Percentiles rank a stretch among this genome's conserved stretches.
These are phyloP conservation scores for Chrysosporium queenslandicum DNA, from an alignment of 2,329 filamentous ascomycete species.

Conservation along the genomic window DNA sequence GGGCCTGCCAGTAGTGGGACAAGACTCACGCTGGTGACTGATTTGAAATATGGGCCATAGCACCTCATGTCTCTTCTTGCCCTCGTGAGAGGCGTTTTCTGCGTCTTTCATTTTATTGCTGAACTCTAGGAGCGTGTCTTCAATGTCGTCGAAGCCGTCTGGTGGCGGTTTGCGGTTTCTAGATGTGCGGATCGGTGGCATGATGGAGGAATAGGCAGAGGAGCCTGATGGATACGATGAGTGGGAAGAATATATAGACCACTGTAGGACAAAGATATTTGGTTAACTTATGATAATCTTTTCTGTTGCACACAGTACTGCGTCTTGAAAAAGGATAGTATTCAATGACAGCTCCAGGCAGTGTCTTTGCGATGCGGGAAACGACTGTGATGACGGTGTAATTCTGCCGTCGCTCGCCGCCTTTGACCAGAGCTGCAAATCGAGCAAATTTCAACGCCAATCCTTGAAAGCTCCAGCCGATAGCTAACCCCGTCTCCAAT, in stretches of 20 bases:
- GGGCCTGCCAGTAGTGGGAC: not conserved
- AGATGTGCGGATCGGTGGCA: constrained; percentile 53
- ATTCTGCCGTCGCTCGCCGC: constrained; percentile 6
- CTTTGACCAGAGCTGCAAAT: not conserved
- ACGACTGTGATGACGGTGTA: not conserved
- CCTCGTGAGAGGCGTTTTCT: constrained; percentile 70
- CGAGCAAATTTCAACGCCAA: constrained; percentile 7
- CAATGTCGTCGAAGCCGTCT: constrained; percentile 57
- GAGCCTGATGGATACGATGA: not conserved
- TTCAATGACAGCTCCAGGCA: not conserved
- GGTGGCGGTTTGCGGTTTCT: constrained; percentile 55
- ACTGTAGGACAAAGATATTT: not conserved
- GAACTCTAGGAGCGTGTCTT: constrained; percentile 59
- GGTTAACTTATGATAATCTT: no score
- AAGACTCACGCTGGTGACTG: constrained; percentile 73
- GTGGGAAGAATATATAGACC: not conserved
- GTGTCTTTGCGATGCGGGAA: not conserved
- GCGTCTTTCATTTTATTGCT: constrained; percentile 65
- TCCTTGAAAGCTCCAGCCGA: no score
- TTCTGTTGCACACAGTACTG: no score
- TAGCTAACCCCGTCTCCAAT: no score
- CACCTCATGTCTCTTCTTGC: constrained; percentile 81
- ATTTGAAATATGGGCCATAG: constrained; percentile 98
- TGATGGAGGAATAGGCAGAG: constrained; percentile 24
- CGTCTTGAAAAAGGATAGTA: not conserved